These are phyloP conservation scores for Colletotrichum lindemuthianum DNA, from an alignment of 2,329 filamentous ascomycete species.

Conservation along the genomic window DNA sequence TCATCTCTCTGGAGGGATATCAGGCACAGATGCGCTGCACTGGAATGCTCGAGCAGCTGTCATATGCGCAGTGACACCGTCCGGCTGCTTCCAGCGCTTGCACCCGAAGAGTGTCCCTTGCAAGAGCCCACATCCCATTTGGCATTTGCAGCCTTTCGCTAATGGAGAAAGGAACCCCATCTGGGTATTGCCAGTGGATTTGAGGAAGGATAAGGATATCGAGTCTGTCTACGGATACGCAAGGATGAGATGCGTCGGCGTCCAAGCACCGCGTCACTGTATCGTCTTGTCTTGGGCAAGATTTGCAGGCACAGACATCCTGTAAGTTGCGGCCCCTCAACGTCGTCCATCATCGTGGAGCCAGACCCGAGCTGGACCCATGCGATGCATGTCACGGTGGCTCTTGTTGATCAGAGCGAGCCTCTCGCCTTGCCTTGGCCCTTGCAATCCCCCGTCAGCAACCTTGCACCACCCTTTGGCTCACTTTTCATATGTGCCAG, in stretches of 20 bases:
- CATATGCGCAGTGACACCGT: not conserved
- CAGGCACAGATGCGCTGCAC: no score
- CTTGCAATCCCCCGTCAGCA: not conserved
- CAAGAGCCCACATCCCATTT: slow-evolving; percentile 14
- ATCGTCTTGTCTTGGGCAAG: slow-evolving; percentile 14
- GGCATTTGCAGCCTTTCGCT: not conserved
- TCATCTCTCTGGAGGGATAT: no score
- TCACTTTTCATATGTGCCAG: no score
- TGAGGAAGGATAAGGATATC: not conserved
- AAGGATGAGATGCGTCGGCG: not conserved
- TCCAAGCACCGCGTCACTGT: slow-evolving; percentile 18
- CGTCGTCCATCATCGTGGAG: not conserved
- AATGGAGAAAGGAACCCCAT: not conserved
- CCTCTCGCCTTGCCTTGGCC: not conserved
- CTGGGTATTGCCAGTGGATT: not conserved
- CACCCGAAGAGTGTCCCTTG: slow-evolving; percentile 15
- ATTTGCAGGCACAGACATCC: slow-evolving; percentile 4
- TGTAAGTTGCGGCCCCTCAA: not conserved
- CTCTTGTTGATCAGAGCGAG: no score
- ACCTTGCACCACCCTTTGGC: no score
- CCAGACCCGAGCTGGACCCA: not conserved
- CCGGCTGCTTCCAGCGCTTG: not conserved
- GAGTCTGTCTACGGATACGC: not conserved
- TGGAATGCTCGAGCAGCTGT: no score
- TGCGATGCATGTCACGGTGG: slow-evolving; percentile 12